phyloP scores from a whole-genome alignment of 2,329 filamentous ascomycete species.

The Pseudogymnoascus sp. region DNA sequence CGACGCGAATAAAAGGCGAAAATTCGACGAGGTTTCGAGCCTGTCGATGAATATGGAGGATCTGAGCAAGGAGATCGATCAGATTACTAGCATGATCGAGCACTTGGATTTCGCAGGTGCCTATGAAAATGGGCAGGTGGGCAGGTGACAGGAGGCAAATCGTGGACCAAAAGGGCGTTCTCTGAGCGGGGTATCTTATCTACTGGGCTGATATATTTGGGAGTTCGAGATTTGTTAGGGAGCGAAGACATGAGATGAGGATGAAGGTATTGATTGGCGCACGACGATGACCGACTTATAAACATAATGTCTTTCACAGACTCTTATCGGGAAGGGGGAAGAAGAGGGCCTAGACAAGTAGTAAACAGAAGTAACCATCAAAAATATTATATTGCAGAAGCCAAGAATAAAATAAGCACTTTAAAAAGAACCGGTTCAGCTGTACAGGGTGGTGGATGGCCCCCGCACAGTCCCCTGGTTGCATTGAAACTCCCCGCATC shows the following conservation, averaged over 20 bases:
- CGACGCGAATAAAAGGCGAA: constrained; percentile 56
- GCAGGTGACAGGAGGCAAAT: background rate
- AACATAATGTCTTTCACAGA: constrained; percentile 2
- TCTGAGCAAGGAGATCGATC: constrained; percentile 56
- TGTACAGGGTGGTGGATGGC: background rate
- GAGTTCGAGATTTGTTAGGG: background rate
- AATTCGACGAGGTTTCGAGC: constrained; percentile 61
- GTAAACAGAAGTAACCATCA: background rate
- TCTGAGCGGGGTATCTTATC: background rate
- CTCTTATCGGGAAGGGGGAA: background rate
- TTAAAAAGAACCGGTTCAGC: background rate
- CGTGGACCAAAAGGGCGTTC: constrained; percentile 2
- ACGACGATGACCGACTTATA: constrained; percentile 5
- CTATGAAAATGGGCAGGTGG: constrained; percentile 18
- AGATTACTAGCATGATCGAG: constrained; percentile 48
- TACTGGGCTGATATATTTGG: constrained; percentile 3
- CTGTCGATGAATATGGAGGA: constrained; percentile 58
- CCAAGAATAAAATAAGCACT: constrained; percentile 5
- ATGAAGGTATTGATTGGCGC: background rate
- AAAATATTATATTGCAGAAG: constrained; percentile 1
- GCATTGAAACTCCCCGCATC: constrained; percentile 1
- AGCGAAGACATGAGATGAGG: constrained; percentile 1
- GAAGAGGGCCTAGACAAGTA: background rate
- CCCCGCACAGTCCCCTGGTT: background rate
- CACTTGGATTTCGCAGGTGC: constrained; percentile 40